A percentile compares a stretch with the other conserved stretches of the same genome.
Evolutionary conservation across 2,329 filamentous ascomycete species (phyloP).

Genomic region (Trichophyton benhamiae): DNA sequence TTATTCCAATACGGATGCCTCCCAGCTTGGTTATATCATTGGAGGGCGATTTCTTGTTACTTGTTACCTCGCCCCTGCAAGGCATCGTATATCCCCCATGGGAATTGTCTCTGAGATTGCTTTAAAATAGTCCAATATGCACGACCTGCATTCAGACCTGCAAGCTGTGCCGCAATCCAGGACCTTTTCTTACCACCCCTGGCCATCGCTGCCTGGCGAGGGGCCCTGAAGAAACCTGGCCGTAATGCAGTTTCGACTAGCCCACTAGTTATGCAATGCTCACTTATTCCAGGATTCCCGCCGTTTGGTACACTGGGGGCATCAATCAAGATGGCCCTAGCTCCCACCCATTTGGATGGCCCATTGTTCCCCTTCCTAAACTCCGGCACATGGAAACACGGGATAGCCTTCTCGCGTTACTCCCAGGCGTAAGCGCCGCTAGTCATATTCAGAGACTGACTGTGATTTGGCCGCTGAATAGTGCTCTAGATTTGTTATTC

Average conservation of each 20-base stretch:
- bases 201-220: neutral
- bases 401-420: neutral
- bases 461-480: neutral
- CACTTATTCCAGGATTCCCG: neutral
- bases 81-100: neutral
- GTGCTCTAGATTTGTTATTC: neutral
- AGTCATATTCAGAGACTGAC: neutral
- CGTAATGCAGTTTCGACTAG: neutral
- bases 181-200: neutral
- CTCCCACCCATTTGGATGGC: neutral
- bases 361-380: too few species aligned
- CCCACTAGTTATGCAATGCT: neutral
- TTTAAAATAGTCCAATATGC: neutral
- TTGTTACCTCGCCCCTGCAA: neutral
- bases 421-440: neutral
- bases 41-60: neutral
- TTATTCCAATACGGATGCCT: neutral
- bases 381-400: neutral
- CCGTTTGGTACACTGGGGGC: neutral
- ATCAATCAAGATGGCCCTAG: neutral
- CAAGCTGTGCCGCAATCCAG: neutral
- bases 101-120: neutral
- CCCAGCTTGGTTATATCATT: neutral
- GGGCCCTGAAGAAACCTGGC: neutral
- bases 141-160: neutral